These are phyloP conservation scores for Dictyostelium discoideum DNA, from an alignment of 78 protist species.

Conservation along the genomic window DNA sequence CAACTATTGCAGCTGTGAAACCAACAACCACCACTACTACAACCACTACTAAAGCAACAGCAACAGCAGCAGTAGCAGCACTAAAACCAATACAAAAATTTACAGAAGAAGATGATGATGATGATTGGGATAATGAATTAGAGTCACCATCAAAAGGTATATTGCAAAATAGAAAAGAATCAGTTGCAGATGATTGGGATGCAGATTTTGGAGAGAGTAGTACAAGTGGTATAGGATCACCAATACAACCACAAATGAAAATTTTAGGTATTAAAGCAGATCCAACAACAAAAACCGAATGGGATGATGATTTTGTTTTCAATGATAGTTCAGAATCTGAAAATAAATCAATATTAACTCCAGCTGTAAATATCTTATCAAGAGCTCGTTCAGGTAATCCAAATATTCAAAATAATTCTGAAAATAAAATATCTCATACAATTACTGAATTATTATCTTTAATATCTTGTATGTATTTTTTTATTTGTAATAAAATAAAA, in stretches of 20 bases:
- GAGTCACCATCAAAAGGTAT: slow-evolving; percentile 61
- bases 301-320: slow-evolving; percentile 85
- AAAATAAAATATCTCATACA: slow-evolving; percentile 49
- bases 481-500: background rate
- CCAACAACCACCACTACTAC: background rate
- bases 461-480: background rate
- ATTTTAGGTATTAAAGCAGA: slow-evolving; percentile 81
- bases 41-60: background rate
- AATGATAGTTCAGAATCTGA: slow-evolving; percentile 72
- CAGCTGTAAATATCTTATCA: slow-evolving; percentile 44
- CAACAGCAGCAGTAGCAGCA: background rate
- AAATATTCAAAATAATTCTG: slow-evolving; percentile 14
- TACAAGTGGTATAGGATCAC: slow-evolving; percentile 1
- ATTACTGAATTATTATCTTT: slow-evolving; percentile 32
- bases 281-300: slow-evolving; percentile 61
- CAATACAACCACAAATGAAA: slow-evolving; percentile 53
- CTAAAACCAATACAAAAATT: slow-evolving; percentile 8
- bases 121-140: slow-evolving; percentile 46
- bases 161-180: slow-evolving; percentile 44
- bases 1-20: background rate
- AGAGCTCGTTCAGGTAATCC: slow-evolving; percentile 60
- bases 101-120: slow-evolving; percentile 50
- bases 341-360: slow-evolving; percentile 26
- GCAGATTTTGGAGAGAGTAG: slow-evolving; percentile 8
- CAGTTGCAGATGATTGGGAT: slow-evolving; percentile 29